Conservation (phyloP, 2,329 filamentous ascomycete species). For the Hypoxylon sp. region DNA sequence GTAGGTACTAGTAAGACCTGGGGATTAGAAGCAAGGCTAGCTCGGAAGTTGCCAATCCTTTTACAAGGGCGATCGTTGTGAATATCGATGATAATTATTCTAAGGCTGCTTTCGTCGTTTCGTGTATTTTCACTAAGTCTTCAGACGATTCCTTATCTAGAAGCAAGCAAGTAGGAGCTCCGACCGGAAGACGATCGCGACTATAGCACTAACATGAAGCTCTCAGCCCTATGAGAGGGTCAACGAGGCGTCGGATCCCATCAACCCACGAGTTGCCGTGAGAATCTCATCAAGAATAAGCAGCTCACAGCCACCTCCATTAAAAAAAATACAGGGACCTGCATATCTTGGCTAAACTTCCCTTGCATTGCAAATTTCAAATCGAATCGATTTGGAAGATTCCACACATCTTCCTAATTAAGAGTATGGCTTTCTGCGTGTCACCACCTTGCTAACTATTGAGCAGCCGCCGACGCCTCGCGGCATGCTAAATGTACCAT, state of each 20-base stretch:
- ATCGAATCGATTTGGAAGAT: conserved; percentile 27
- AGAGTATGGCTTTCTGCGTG: conserved; percentile 23
- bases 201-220: not conserved
- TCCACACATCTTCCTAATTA: conserved; percentile 33
- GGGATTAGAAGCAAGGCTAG: not conserved
- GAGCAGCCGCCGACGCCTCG: conserved; percentile 4
- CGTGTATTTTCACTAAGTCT: not conserved
- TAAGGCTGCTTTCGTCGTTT: not conserved
- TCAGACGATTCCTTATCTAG: not conserved
- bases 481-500: conserved; percentile 17
- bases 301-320: conserved; percentile 48
- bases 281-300: conserved; percentile 22
- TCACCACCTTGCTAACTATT: conserved; percentile 18
- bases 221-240: conserved; percentile 48
- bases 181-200: not conserved
- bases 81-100: not conserved
- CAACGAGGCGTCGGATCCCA: conserved; percentile 22
- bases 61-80: not conserved
- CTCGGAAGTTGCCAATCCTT: conserved; percentile 5
- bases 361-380: not conserved
- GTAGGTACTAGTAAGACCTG: not conserved
- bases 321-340: conserved; percentile 36
- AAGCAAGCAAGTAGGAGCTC: not conserved
- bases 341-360: conserved; percentile 40
- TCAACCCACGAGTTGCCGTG: conserved; percentile 6